Conservation (phyloP, 208 protist genomes). For the Trypanosoma mega region DNA sequence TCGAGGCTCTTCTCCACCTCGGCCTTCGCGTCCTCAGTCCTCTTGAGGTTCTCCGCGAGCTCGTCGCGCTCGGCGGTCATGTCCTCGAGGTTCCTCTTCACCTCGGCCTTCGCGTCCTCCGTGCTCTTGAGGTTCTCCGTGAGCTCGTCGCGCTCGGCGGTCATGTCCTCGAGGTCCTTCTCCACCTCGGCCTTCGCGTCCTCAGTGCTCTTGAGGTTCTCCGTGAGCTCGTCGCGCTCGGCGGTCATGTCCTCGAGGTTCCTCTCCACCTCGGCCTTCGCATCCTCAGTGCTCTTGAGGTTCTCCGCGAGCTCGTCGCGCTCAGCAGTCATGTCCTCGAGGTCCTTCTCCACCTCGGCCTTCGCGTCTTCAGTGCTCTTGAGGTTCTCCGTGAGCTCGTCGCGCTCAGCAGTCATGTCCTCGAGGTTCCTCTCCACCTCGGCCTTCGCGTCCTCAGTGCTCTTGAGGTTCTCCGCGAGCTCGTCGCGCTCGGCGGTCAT, state of each 20-base stretch:
- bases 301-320: background rate
- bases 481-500: background rate
- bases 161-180: background rate
- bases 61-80: slow-evolving; percentile 11
- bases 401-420: slow-evolving; percentile 19
- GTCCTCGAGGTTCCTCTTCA: slow-evolving; percentile 10
- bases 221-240: slow-evolving; percentile 21
- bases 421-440: slow-evolving; percentile 29
- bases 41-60: slow-evolving; percentile 22
- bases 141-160: background rate
- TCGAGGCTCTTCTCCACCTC: background rate
- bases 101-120: slow-evolving; percentile 17
- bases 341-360: slow-evolving; percentile 6
- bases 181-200: background rate
- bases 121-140: slow-evolving; percentile 11
- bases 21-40: background rate
- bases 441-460: slow-evolving; percentile 21
- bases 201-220: slow-evolving; percentile 11
- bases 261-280: slow-evolving; percentile 18
- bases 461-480: slow-evolving; percentile 1
- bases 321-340: background rate
- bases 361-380: slow-evolving; percentile 1
- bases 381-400: slow-evolving; percentile 27
- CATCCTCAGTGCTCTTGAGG: slow-evolving; percentile 7
- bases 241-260: background rate